phyloP scores from a whole-genome alignment of 2,329 filamentous ascomycete species.

The Ophiostoma montium region DNA sequence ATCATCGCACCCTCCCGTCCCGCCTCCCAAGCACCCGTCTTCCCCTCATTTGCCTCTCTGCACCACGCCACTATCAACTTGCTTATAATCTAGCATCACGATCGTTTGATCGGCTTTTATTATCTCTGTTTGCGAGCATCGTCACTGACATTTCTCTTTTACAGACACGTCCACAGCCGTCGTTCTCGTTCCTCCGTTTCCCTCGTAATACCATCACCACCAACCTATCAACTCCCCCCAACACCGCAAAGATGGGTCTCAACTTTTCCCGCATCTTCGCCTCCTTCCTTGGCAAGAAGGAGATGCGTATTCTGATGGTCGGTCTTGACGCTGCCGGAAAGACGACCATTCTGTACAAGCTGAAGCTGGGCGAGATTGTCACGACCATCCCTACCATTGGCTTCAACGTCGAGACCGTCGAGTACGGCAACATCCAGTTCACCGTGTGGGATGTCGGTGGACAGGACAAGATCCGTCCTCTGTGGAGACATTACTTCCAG shows the following conservation, averaged over 20 bases:
- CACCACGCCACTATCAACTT: not conserved
- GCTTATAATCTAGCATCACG: not conserved
- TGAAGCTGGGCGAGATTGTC: constrained; percentile 98
- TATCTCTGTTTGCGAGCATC: not conserved
- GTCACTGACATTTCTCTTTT: constrained; percentile 1
- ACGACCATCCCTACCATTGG: constrained; percentile 98
- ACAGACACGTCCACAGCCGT: constrained; percentile 1
- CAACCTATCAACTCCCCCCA: not conserved
- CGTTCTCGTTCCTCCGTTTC: constrained; percentile 1
- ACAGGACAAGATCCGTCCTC: constrained; percentile 98
- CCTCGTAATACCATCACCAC: not conserved
- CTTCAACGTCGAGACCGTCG: constrained; percentile 99
- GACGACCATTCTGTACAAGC: constrained; percentile 99
- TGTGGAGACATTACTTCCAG: constrained; percentile 99
- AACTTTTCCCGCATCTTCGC: constrained; percentile 94
- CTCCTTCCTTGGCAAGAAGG: constrained; percentile 97
- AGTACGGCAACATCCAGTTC: constrained; percentile 99
- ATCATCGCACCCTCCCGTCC: not conserved
- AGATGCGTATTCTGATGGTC: constrained; percentile 99
- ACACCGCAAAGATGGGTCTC: constrained; percentile 83
- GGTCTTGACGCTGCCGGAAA: constrained; percentile 99
- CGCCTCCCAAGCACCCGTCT: not conserved
- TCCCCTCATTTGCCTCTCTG: not conserved
- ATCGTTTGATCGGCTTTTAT: not conserved
- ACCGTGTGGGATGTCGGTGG: constrained; percentile 99